Base-by-base conservation (phyloP, 805 yeast species). In the Zygoascus ofunaensis region DNA sequence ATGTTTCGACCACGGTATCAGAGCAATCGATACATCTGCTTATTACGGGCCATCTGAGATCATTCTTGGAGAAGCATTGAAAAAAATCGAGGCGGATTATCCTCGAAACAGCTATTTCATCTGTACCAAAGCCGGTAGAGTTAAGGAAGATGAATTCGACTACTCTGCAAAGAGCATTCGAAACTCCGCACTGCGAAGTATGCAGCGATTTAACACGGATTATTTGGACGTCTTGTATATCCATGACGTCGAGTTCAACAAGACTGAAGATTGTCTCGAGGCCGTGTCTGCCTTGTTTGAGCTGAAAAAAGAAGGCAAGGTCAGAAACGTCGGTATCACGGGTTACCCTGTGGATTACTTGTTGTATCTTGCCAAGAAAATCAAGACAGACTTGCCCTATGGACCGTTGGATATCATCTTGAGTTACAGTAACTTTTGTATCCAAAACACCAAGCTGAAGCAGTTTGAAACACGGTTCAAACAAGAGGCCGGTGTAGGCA, bases 1-100 rank as follows among this genome's bases (percentile, higher is more conserved):
- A 12, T 92, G 89, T 0, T 80, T 89, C 54, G 63, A 67, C 18
- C 57, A 69, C 21, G 96, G 96, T 0, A 66, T 86, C 48, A 73
- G 71, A 38, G 92, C 94, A 1, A 69, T 89, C 32, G 97, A 89
- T 58, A 87, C 97, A 0, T 84, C 96, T 0, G 96, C 97, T 3
- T 87, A 85, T 64, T 89, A 89, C 59, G 97, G 97, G 0, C 86
- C 86, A 0, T 83, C 94, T 4, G 97, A 89, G 57, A 69, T 63
- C 17, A 51, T 89, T 12, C 58, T 85, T 4, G 97, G 97, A 1
- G 49, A 69, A 14, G 90, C 87, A 0, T 64, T 89, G 51, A 59
- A 62, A 20, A 51, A 60, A 4, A 41, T 66, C 5, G 57, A 58
- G 3, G 58, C 59, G 1, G 68, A 70, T 33, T 59, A 57, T 40